Evolutionary conservation across 768 basidiomycete genomes (phyloP).

Genomic region (Termitomyces sp.): DNA sequence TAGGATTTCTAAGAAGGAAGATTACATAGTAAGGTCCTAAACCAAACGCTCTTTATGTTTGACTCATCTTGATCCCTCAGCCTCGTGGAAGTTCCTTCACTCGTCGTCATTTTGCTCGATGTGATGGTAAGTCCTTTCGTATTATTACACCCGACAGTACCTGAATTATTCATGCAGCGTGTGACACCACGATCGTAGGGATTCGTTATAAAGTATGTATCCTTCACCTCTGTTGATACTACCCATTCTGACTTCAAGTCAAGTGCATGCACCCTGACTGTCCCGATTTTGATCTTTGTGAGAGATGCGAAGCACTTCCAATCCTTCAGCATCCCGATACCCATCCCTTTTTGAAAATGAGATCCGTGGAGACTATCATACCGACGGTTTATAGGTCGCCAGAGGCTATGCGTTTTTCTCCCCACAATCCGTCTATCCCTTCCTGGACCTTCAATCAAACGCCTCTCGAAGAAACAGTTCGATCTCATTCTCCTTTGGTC

Average conservation of each 20-base stretch:
- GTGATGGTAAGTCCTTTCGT: conserved; percentile 47
- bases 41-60: background rate
- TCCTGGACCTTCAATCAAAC: background rate
- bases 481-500: background rate
- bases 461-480: background rate
- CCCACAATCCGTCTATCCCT: background rate
- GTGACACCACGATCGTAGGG: conserved; percentile 54
- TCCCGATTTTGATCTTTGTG: conserved; percentile 80
- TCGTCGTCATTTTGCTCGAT: conserved; percentile 53
- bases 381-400: conserved; percentile 30
- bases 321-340: conserved; percentile 69
- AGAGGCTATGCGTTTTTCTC: background rate
- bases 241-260: background rate
- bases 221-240: background rate
- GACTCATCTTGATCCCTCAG: conserved; percentile 19
- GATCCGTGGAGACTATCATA: conserved; percentile 42
- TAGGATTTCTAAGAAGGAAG: conserved; percentile 49
- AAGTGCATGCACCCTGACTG: conserved; percentile 82
- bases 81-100: conserved; percentile 17
- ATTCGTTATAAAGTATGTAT: conserved; percentile 67
- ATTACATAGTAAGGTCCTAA: conserved; percentile 52
- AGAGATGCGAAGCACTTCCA: conserved; percentile 75
- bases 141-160: background rate
- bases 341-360: conserved; percentile 80
- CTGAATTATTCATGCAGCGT: conserved; percentile 29